phyloP scores from a whole-genome alignment of 2,329 filamentous ascomycete species.

The Thielaviopsis populi region DNA sequence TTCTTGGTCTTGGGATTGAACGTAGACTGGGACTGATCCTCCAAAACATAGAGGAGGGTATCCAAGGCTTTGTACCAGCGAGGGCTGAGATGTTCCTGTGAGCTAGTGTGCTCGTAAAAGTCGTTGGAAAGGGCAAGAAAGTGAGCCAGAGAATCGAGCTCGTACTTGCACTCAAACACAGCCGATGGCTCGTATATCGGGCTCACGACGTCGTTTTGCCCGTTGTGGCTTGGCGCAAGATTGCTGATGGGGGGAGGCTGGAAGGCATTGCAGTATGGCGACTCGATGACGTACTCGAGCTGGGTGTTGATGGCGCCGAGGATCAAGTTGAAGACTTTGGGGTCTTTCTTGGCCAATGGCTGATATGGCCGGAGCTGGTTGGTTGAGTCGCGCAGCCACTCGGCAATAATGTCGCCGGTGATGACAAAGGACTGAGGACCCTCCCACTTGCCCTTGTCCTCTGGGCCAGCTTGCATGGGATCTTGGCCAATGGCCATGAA shows the following conservation, averaged over 20 bases:
- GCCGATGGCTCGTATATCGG: slow-evolving; percentile 68
- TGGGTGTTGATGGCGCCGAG: slow-evolving; percentile 93
- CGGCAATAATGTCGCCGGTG: slow-evolving; percentile 81
- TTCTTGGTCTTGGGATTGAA: slow-evolving; percentile 54
- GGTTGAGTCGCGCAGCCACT: slow-evolving; percentile 83
- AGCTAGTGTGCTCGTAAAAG: slow-evolving; percentile 66
- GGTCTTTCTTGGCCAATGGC: slow-evolving; percentile 64
- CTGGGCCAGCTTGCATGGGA: slow-evolving; percentile 24
- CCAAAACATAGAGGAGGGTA: slow-evolving; percentile 56
- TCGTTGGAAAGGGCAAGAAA: slow-evolving; percentile 78
- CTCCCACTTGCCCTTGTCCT: slow-evolving; percentile 53
- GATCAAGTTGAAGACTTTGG: slow-evolving; percentile 62
- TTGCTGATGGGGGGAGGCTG: slow-evolving; percentile 80
- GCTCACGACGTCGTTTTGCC: slow-evolving; percentile 71
- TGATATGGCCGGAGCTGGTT: slow-evolving; percentile 92
- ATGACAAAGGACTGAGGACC: slow-evolving; percentile 87
- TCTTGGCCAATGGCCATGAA: slow-evolving; percentile 24
- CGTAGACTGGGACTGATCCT: slow-evolving; percentile 65
- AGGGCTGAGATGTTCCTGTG: slow-evolving; percentile 59
- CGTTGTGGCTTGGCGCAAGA: slow-evolving; percentile 56
- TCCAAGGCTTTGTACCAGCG: slow-evolving; percentile 70
- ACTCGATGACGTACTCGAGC: slow-evolving; percentile 82
- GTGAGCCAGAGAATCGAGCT: slow-evolving; percentile 86
- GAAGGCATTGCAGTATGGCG: slow-evolving; percentile 96
- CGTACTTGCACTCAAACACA: slow-evolving; percentile 98